Percentiles rank a stretch among this genome's conserved stretches.
These are phyloP conservation scores for Ramaria rubella DNA, from an alignment of 768 basidiomycete species.

Conservation along the genomic window DNA sequence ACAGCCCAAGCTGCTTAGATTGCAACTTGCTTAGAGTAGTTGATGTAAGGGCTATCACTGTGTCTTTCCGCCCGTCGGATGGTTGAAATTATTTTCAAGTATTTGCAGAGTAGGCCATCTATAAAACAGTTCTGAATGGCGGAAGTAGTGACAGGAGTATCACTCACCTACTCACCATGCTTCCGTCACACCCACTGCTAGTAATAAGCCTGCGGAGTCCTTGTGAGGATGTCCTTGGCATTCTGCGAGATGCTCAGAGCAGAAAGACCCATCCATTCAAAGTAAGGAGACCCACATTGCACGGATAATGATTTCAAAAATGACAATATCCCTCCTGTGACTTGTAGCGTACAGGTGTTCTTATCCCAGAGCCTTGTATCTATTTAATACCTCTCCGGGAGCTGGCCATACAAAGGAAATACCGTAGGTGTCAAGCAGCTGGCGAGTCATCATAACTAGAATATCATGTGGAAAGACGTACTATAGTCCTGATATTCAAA, in stretches of 20 bases:
- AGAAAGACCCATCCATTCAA: slow-evolving; percentile 68
- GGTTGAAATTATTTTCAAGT: slow-evolving; percentile 24
- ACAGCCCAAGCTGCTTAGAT: slow-evolving; percentile 25
- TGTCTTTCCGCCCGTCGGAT: slow-evolving; percentile 21
- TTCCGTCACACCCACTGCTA: slow-evolving; percentile 29
- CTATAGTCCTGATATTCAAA: too few species aligned
- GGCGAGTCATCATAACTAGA: too few species aligned
- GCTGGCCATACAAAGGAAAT: too few species aligned
- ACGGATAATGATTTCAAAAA: too few species aligned
- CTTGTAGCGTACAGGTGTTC: too few species aligned
- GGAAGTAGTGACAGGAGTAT: background rate
- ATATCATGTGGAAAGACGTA: too few species aligned
- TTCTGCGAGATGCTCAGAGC: slow-evolving; percentile 35
- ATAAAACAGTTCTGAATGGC: background rate
- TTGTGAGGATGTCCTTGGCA: background rate
- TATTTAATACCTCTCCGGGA: too few species aligned
- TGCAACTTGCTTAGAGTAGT: background rate
- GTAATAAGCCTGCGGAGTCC: slow-evolving; percentile 14
- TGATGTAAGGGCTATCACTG: background rate
- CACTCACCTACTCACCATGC: slow-evolving; percentile 22
- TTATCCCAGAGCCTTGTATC: too few species aligned
- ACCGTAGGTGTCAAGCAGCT: too few species aligned
- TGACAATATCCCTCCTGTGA: too few species aligned
- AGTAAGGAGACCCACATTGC: slow-evolving; percentile 45
- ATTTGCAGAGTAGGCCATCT: slow-evolving; percentile 24